Percentiles rank a stretch among this genome's conserved stretches.
These are phyloP conservation scores for Isoetes taiwanensis DNA, from an alignment of 75 land plant species.

Conservation along the genomic window DNA sequence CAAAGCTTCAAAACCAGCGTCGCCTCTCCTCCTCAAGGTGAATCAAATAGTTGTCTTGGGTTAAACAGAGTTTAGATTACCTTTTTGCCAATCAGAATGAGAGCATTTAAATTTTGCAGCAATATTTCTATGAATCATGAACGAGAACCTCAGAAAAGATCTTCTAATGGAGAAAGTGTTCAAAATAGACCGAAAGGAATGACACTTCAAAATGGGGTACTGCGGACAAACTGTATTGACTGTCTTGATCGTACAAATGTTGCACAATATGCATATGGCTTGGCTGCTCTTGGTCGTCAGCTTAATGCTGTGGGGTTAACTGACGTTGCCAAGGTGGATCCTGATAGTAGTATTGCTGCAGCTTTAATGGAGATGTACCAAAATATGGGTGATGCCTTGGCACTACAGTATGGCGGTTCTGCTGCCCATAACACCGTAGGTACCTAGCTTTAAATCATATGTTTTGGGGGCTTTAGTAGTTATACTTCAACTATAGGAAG, in stretches of 20 bases:
- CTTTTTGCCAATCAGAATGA: too few species aligned
- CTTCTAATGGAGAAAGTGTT: too few species aligned
- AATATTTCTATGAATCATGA: not conserved
- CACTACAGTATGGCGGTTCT: conserved; percentile 70
- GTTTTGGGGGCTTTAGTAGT: too few species aligned
- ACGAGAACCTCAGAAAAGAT: not conserved
- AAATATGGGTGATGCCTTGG: conserved; percentile 87
- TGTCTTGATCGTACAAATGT: conserved; percentile 98
- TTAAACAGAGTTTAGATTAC: too few species aligned
- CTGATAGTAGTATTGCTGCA: conserved; percentile 74
- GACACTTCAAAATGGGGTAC: conserved; percentile 93
- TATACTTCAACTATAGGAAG: too few species aligned
- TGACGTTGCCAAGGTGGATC: conserved; percentile 61
- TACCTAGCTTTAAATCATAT: not conserved
- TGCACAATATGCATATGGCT: conserved; percentile 96
- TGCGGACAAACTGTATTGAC: conserved; percentile 94
- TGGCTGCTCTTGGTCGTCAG: conserved; percentile 87
- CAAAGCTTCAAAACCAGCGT: conserved; percentile 33
- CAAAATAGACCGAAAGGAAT: too few species aligned
- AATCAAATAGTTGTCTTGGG: too few species aligned
- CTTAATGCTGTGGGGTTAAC: conserved; percentile 74
- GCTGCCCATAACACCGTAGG: conserved; percentile 52
- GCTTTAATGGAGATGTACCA: conserved; percentile 93
- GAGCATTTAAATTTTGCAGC: too few species aligned
- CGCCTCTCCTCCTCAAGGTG: too few species aligned